Evolutionary conservation across 1,284 basidiomycete species (phyloP), one percentile per base, ranked within the genome.

Genomic region (Trametes sp.): DNA sequence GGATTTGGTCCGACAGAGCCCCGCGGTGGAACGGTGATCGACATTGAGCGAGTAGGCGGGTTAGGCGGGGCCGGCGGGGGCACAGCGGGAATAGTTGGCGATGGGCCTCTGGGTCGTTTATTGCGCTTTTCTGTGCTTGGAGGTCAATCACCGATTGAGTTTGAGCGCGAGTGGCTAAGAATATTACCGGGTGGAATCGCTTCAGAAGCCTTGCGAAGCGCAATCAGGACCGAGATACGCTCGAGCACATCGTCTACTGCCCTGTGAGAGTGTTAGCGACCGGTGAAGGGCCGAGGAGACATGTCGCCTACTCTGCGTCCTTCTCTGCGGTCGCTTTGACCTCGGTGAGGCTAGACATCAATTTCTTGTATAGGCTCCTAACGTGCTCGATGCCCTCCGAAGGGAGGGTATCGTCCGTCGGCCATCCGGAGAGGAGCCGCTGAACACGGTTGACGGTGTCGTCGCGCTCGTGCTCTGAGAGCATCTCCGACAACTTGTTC

Each of bases 401-500:
- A 5, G 87, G 85, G 14, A 89, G 72, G 24, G 81, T 81, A 68
- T 93, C 90, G 73, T 92, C 88, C 24, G 81, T 75, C 7, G 89
- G 89, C 89, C 90, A 92, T 38, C 81, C 82, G 55, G 82, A 80
- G 65, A 92, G 87, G 58, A 90, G 73, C 67, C 89, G 82, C 73
- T 93, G 92, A 26, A 90, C 87, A 51, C 88, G 84, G 35, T 83
- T 84, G 57, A 92, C 84, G 1, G 85, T 85, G 44, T 92, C 89
- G 58, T 76, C 70, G 29, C 81, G 83, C 13, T 77, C 73, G 35
- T 81, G 75, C 69, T 79, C 84, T 16, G 82, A 75, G 71, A 85
- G 87, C 64, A 85, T 79, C 59, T 77, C 77, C 11, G 86, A 83
- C 41, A 92, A 78, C 21, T 77, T 75, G 63, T 78, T 81, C 61